Conservation (phyloP, 495 filamentous ascomycete genomes). For the Podospora pseudocomata region DNA sequence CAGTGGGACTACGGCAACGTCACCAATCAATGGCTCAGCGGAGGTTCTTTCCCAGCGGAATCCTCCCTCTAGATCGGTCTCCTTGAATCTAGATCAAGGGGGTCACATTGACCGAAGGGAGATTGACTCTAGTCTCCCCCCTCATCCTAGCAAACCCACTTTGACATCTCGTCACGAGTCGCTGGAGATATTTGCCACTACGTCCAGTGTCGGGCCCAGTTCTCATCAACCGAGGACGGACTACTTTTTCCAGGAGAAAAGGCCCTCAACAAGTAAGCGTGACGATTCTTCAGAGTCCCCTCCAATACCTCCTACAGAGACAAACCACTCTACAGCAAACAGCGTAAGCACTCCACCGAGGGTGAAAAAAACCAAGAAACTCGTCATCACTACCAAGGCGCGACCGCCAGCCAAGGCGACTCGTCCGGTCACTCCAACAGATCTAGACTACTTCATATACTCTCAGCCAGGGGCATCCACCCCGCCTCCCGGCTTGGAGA, state of each 20-base stretch:
- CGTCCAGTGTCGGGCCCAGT: too few relatives aligned
- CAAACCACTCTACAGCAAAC: not conserved
- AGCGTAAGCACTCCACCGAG: not conserved
- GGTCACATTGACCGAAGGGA: not conserved
- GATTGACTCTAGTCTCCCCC: not conserved
- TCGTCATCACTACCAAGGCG: not conserved
- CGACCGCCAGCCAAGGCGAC: not conserved
- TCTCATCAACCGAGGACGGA: not conserved
- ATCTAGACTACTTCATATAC: conserved; percentile 21
- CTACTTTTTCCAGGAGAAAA: not conserved
- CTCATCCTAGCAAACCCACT: not conserved
- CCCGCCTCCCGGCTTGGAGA: conserved; percentile 8
- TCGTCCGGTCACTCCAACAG: not conserved
- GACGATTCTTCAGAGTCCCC: not conserved
- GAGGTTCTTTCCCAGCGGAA: not conserved
- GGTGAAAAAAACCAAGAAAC: not conserved
- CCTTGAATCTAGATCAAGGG: not conserved
- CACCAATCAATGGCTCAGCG: not conserved
- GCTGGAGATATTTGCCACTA: not conserved
- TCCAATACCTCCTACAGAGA: not conserved
- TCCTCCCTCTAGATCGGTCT: not conserved
- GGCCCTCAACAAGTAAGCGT: not conserved
- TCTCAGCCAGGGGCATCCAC: conserved; percentile 15
- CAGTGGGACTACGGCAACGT: not conserved
- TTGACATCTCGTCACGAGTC: not conserved